phyloP scores from a whole-genome alignment of 2,329 filamentous ascomycete species.

The Paracamarosporium sp. region DNA sequence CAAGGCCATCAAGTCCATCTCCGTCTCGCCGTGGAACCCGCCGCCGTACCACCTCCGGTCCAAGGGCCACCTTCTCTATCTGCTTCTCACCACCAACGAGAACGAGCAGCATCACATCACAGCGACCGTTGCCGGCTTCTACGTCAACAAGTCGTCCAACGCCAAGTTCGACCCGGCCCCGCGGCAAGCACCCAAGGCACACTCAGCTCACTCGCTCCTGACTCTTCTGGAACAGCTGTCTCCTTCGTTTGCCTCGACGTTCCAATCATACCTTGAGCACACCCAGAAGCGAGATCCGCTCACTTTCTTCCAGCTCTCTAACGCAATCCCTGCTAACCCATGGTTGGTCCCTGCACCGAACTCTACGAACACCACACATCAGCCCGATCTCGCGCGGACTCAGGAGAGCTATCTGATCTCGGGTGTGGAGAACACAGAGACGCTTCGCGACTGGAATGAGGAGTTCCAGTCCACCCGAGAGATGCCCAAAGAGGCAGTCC shows the following conservation, averaged over 20 bases:
- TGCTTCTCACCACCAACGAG: constrained; percentile 88
- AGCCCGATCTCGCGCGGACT: constrained; percentile 83
- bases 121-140: constrained; percentile 92
- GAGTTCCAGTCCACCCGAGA: constrained; percentile 98
- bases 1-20: constrained; percentile 89
- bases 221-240: constrained; percentile 80
- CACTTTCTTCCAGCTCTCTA: constrained; percentile 93
- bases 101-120: constrained; percentile 96
- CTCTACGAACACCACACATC: constrained; percentile 72
- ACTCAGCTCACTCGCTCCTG: constrained; percentile 84
- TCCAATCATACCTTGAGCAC: constrained; percentile 80
- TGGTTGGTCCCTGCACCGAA: constrained; percentile 82
- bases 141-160: constrained; percentile 94
- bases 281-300: constrained; percentile 87
- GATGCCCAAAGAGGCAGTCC: constrained; percentile 89
- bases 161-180: constrained; percentile 93
- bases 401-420: constrained; percentile 92
- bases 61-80: constrained; percentile 90
- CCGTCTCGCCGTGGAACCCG: constrained; percentile 94
- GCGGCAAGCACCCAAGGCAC: constrained; percentile 76
- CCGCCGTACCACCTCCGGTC: constrained; percentile 90
- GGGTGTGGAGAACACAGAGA: constrained; percentile 92
- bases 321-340: constrained; percentile 88
- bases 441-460: constrained; percentile 97
- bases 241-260: constrained; percentile 78